Percentiles rank a stretch among this genome's conserved stretches.
phyloP scores from a whole-genome alignment of 495 filamentous ascomycete genomes.

The Aspergillus saccharolyticus region DNA sequence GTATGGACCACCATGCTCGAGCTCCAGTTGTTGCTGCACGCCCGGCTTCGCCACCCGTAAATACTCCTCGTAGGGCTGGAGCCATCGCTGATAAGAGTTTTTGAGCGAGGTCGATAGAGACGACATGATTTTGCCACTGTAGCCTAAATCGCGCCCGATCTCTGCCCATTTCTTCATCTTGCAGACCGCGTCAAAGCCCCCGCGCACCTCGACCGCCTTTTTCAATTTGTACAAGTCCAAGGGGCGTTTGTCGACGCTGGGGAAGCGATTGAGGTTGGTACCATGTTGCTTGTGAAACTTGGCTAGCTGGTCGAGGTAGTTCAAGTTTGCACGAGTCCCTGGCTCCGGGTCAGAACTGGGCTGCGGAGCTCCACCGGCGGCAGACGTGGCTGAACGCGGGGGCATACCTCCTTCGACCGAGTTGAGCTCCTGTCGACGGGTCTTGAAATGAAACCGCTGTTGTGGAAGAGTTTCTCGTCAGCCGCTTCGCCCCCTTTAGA shows the following conservation, averaged over 20 bases:
- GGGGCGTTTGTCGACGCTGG: slow-evolving; percentile 96
- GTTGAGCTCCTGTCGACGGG: slow-evolving; percentile 93
- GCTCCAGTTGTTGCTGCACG: slow-evolving; percentile 92
- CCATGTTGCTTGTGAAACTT: slow-evolving; percentile 98
- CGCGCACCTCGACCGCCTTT: slow-evolving; percentile 89
- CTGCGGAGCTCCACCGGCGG: slow-evolving; percentile 32
- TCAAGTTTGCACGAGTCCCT: slow-evolving; percentile 93
- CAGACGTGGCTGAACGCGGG: slow-evolving; percentile 30
- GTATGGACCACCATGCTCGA: slow-evolving; percentile 87
- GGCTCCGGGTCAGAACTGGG: slow-evolving; percentile 34
- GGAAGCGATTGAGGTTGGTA: slow-evolving; percentile 86
- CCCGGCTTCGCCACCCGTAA: slow-evolving; percentile 86
- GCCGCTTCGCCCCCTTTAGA: background rate
- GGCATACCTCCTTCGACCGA: slow-evolving; percentile 95
- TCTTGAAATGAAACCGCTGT: slow-evolving; percentile 94
- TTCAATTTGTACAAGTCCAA: slow-evolving; percentile 94
- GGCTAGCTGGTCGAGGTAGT: slow-evolving; percentile 88
- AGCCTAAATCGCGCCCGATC: slow-evolving; percentile 93
- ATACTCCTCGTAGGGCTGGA: slow-evolving; percentile 96
- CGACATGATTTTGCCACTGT: slow-evolving; percentile 99
- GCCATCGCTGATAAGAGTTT: slow-evolving; percentile 95
- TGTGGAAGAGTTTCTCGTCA: slow-evolving; percentile 8
- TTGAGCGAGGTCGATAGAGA: slow-evolving; percentile 98
- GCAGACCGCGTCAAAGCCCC: slow-evolving; percentile 93
- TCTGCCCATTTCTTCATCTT: slow-evolving; percentile 99